phyloP scores from a whole-genome alignment of 23 red algal species.

The Gracilaria domingensis region DNA sequence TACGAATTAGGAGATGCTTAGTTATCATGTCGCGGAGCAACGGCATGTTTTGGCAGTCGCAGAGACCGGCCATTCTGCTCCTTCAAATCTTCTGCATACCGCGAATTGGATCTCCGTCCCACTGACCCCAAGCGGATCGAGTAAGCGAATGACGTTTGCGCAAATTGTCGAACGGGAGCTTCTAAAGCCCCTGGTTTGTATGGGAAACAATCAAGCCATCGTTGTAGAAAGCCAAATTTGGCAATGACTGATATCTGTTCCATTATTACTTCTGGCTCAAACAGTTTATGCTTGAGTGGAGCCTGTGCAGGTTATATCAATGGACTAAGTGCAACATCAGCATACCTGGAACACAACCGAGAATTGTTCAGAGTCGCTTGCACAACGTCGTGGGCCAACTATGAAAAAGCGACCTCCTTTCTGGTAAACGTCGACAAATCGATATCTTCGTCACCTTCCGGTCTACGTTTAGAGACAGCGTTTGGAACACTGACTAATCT shows the following conservation, averaged over 20 bases:
- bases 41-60: constrained; percentile 54
- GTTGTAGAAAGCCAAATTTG: constrained; percentile 39
- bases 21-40: constrained; percentile 15
- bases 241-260: constrained; percentile 55
- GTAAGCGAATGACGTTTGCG: constrained; percentile 40
- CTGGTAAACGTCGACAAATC: constrained; percentile 24
- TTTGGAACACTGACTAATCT: not conserved
- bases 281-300: constrained; percentile 22
- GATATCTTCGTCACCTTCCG: not conserved
- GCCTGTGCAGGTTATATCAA: constrained; percentile 34
- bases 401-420: constrained; percentile 48
- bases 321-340: constrained; percentile 20
- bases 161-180: constrained; percentile 52
- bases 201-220: constrained; percentile 55
- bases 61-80: constrained; percentile 38
- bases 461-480: not conserved
- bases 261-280: constrained; percentile 52
- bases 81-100: constrained; percentile 41
- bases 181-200: constrained; percentile 59
- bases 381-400: constrained; percentile 55
- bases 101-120: constrained; percentile 40
- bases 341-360: constrained; percentile 1
- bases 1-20: not conserved
- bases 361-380: constrained; percentile 43
- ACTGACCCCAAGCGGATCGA: constrained; percentile 48